Base-by-base conservation (phyloP, 2,329 filamentous ascomycete genomes). In the Penicillium sp. region DNA sequence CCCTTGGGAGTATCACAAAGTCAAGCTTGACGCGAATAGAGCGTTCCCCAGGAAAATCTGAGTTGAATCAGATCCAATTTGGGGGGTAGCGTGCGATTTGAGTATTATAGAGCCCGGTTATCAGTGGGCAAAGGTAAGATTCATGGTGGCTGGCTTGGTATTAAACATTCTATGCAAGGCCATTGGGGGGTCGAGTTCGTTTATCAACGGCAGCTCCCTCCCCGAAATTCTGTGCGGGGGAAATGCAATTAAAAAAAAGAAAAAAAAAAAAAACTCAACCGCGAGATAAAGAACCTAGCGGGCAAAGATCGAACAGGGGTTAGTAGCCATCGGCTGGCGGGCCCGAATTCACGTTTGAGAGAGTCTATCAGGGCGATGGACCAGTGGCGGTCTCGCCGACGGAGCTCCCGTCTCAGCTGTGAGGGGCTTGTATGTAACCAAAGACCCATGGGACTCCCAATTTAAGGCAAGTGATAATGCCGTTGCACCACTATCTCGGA, bases 301-400 rank as follows among this genome's bases (percentile, higher is more conserved):
- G 39, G 14, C 23, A 13, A 24, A 4, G 11, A 13, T 42, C 29
- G 18, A 37, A 52, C 33, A 48, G 23, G 44, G 49, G 19, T 53
- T 39, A 21, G 31, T 36, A 42, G 19, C 37, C 21, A n/a, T 26
- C 23, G 24, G 42, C 34, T 46, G 40, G 16, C 21, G 14, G 29
- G 36, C 54, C 45, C 36, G 40, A 40, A 11, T n/a, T 37, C 33
- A 46, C 48, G 16, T 40, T n/a, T 18, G 43, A 19, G 18, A 40
- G 44, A 37, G 18, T 40, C 46, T 33, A 47, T 19, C 48, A 24
- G 16, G 33, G 23, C 19, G 29, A 42, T 29, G 23, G 39, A 19
- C 50, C 51, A 54, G 43, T 47, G 29, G 47, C 56, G 58, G 56
- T 13, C 16, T 45, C 31, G 46, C 59, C 56, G 56, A 56, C 59